Evolutionary conservation across 2,329 filamentous ascomycete genomes (phyloP), one percentile per base, ranked within the genome.

Genomic region (Penicillium sp.): DNA sequence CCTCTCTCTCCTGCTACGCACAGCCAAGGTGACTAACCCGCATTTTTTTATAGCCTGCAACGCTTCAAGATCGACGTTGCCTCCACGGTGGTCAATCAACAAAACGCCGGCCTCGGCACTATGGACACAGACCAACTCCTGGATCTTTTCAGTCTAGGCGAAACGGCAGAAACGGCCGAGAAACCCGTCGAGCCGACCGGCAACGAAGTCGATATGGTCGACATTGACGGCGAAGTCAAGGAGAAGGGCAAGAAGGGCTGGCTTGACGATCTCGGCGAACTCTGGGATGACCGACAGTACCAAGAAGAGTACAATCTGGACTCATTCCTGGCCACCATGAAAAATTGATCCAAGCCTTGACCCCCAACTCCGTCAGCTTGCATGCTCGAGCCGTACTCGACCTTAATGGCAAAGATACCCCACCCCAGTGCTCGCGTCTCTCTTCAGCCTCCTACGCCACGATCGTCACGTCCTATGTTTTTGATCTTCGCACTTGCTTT

Each of bases 121-220:
- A 99, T 99, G 95, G 94, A 98, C 77, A 99, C 96, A 42, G 95
- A 98, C 73, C 93, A 99, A 78, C 96, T 99, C 62, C 85, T 99
- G 3, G 95, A 99, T 72, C 85, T 99, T 51, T 99, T 99, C 83
- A 98, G 90, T 70, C 83, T 99, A 7, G 90, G 91, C 57, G 92
- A 96, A 68, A 84, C 88, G 6, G 78, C 78, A 8, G 80, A 81
- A 8, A 77, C 75, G 6, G 81, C 80, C 30, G 82, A 83, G 33
- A 90, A 88, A 45, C 88, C 90, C 3, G 86, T 81, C 69, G 80
- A 85, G 1, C 82, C 84, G 55, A 83, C 83, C 48, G 81, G 79
- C 70, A 73, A 84, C 81, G 73, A 81, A 60, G 78, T 76, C 43
- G 93, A 97, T 68, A 93, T 97, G 86, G 92, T 97, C 60, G 94